Conservation (phyloP, 225 moss, liverwort and hornwort species). For the Pseudoscleropodium purum region DNA sequence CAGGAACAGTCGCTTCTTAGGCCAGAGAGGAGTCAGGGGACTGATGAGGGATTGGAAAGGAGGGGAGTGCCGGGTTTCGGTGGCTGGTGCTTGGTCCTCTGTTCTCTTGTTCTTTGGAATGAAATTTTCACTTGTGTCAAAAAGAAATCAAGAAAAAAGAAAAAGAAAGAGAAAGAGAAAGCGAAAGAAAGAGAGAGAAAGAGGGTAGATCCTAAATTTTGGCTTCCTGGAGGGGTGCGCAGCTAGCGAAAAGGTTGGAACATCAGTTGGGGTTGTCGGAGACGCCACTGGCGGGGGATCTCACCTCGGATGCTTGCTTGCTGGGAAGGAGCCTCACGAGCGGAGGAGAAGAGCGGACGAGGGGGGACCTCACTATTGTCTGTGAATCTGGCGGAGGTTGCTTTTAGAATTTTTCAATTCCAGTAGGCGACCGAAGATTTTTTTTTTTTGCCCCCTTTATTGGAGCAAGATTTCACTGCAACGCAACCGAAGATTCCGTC, state of each 20-base stretch:
- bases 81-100: not conserved
- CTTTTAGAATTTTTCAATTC: not conserved
- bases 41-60: not conserved
- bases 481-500: not conserved
- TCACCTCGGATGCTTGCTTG: not conserved
- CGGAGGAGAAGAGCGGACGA: not conserved
- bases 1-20: not conserved
- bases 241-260: constrained; percentile 22
- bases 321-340: not conserved
- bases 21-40: not conserved
- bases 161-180: no score
- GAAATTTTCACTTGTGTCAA: not conserved
- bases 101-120: not conserved
- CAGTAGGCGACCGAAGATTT: not conserved
- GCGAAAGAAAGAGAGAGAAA: no score
- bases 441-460: no score
- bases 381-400: not conserved
- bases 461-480: not conserved
- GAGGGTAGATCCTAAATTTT: not conserved
- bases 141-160: not conserved
- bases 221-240: not conserved
- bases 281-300: constrained; percentile 6
- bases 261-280: constrained; percentile 40
- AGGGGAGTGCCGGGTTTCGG: not conserved
- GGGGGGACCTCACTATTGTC: not conserved